Evolutionary conservation across 192 early-diverging fungal species (phyloP).

Genomic region (Coemansia sp.): DNA sequence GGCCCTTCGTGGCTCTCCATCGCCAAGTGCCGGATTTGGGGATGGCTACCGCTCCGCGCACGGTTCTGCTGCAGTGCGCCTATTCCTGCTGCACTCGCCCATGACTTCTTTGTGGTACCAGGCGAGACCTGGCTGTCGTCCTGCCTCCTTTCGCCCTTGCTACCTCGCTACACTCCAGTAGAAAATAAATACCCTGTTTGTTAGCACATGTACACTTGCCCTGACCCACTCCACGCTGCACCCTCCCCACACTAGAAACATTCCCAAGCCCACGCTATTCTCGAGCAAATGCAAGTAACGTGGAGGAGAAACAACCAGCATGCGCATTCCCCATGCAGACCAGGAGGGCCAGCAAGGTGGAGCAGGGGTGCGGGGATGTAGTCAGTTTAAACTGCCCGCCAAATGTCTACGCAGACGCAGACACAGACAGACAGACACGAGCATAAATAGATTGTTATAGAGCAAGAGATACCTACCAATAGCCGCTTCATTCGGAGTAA

Average conservation of each 20-base stretch:
- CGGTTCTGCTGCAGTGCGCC: conserved; percentile 33
- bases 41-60: conserved; percentile 47
- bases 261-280: conserved; percentile 8
- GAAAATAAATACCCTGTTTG: neutral
- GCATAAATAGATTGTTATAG: neutral
- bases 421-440: neutral
- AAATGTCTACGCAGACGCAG: neutral
- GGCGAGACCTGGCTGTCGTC: conserved; percentile 32
- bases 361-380: neutral
- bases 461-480: conserved; percentile 15
- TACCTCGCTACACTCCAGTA: conserved; percentile 35
- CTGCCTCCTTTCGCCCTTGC: conserved; percentile 30
- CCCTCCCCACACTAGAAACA: conserved; percentile 4
- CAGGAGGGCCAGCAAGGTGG: conserved; percentile 6
- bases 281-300: neutral
- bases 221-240: neutral
- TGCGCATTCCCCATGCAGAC: neutral
- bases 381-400: neutral
- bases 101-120: conserved; percentile 25
- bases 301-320: conserved; percentile 7
- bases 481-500: conserved; percentile 20
- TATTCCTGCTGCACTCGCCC: conserved; percentile 30
- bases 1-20: conserved; percentile 54
- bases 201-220: conserved; percentile 5
- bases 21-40: conserved; percentile 53